Conservation (phyloP, 257 asterid genomes). For the Primulina huaijiensis region DNA sequence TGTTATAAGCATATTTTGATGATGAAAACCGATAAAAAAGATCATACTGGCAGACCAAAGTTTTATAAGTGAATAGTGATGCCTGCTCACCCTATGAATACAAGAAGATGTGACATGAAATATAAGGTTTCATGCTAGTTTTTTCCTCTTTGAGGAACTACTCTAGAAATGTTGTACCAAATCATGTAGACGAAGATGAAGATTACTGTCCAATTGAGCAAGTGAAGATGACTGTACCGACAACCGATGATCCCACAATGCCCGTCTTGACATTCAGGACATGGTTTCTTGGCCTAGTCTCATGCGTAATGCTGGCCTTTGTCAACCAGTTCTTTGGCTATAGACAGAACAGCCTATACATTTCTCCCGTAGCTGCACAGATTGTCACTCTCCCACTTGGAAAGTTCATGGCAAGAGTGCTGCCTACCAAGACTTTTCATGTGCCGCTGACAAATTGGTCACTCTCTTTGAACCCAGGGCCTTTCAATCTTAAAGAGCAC, state of each 20-base stretch:
- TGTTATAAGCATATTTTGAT: neutral
- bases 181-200: neutral
- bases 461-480: slow-evolving; percentile 61
- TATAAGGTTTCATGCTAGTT: neutral
- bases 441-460: slow-evolving; percentile 43
- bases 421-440: slow-evolving; percentile 34
- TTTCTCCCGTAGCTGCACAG: slow-evolving; percentile 43
- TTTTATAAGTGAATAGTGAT: no score
- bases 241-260: neutral
- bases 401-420: slow-evolving; percentile 43
- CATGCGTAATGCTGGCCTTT: neutral
- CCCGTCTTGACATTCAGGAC: neutral
- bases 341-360: slow-evolving; percentile 25
- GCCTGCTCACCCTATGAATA: no score
- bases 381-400: slow-evolving; percentile 59
- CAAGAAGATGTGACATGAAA: no score
- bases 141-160: no score
- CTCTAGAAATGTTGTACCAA: neutral
- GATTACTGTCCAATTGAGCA: neutral
- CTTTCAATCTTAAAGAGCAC: slow-evolving; percentile 63
- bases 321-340: neutral
- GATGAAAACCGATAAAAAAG: neutral
- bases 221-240: neutral
- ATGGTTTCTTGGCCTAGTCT: neutral
- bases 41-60: no score